Conservation (phyloP, 108 stramenopile species). For the Nannochloropsis granulata region DNA sequence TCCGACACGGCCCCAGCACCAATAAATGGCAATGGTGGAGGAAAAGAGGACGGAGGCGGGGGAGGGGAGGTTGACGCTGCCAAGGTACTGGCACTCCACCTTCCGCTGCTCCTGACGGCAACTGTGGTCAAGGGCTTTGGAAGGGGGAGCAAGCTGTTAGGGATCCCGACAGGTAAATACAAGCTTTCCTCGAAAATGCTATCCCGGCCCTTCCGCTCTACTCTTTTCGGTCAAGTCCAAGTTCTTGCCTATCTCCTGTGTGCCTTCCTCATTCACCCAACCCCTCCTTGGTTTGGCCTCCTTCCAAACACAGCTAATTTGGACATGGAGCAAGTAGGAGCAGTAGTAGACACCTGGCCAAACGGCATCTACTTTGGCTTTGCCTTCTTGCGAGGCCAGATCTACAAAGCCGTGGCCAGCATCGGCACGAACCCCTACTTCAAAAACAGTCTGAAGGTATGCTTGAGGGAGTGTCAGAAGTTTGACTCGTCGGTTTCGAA, state of each 20-base stretch:
- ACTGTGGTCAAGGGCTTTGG: slow-evolving; percentile 47
- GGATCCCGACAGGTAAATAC: slow-evolving; percentile 47
- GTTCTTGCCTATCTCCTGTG: background rate
- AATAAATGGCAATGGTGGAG: background rate
- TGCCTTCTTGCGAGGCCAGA: slow-evolving; percentile 6
- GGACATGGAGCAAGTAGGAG: slow-evolving; percentile 31
- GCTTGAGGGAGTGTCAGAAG: background rate
- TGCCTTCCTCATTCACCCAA: background rate
- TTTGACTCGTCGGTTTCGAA: no score
- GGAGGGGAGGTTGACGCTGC: no score
- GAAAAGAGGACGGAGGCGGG: background rate
- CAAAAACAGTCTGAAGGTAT: slow-evolving; percentile 31
- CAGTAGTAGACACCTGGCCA: slow-evolving; percentile 13
- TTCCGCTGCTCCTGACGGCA: slow-evolving; percentile 17
- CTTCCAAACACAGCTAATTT: background rate
- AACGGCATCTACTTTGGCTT: slow-evolving; percentile 46
- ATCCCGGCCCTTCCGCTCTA: no score
- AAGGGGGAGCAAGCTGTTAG: slow-evolving; percentile 42
- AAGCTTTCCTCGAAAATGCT: no score
- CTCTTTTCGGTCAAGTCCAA: background rate
- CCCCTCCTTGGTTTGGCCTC: background rate
- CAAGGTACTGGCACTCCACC: background rate
- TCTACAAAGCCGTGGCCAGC: slow-evolving; percentile 39
- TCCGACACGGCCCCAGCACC: no score
- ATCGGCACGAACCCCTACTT: slow-evolving; percentile 48